Evolutionary conservation across 495 filamentous ascomycete genomes (phyloP), one percentile per base, ranked within the genome.

Genomic region (Talaromyces thailandensis): DNA sequence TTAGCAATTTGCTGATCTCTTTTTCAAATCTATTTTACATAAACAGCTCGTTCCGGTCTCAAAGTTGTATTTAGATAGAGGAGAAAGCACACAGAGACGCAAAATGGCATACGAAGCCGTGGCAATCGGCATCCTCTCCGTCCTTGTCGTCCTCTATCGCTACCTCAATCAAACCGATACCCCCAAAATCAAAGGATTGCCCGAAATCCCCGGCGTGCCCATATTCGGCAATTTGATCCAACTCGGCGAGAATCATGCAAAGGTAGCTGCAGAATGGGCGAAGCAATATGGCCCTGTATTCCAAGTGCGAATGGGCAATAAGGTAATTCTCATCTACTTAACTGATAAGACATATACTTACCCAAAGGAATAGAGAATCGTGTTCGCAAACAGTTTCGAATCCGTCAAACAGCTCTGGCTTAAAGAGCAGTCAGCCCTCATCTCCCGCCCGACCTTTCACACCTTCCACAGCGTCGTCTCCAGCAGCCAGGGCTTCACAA

Each of bases 401-500:
- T 82, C 85, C 1, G 85, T 89, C 24, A 79, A 81, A 28, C 80
- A 88, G 56, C 73, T 90, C 5, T 90, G 87, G 85, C 86, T 89
- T 65, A 87, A 83, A 50, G 86, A 90, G 62, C 84, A 87, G 66
- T 85, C 84, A 0, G 82, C 85, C n/a, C 76, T 89, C 28, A 87
- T 88, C 65, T 88, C 86, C 3, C 80, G 87, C 6, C 87, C 87
- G 0, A 88, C 77, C 0, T 83, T 88, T 60, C 85, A 89, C 68
- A 89, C 87, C 1, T 89, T 89, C 76, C 87, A 90, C 66, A 85
- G 77, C 35, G 86, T 89, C 6, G 85, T 89, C 6, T 88, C 85
- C 45, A 82, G 76, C 63, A 86, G 83, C 16, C 85, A 88, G 72
- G 86, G 86, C 7, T 89, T 87, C 68, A 89, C 86, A 0, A 88